Base-by-base conservation (phyloP, 1,139 yeast species). In the Lipomyces yarrowii region DNA sequence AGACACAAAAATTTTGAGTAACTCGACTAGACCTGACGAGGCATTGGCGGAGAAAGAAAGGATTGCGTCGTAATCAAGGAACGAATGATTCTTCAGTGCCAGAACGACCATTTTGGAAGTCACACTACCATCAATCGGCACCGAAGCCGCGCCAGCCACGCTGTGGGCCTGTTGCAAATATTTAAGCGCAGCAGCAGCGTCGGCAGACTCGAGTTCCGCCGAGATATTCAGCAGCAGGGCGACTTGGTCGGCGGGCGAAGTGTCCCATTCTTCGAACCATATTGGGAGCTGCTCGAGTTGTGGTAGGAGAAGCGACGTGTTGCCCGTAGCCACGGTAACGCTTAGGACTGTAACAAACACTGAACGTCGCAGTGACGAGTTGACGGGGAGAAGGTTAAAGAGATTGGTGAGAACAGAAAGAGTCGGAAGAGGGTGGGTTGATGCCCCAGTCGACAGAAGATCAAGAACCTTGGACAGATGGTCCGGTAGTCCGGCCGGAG, bases 251-350 rank as follows among this genome's bases (percentile, higher is more conserved):
- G 70, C 72, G 15, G 74, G 74, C 56, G 72, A 70, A 35, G 74
- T 72, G 42, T 72, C 70, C 83, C 83, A 81, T 64, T 76, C 76
- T 33, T 70, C 69, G 61, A 79, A 73, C 83, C 83, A 81, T 62
- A 73, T 70, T 37, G 77, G 75, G 63, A 80, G 73, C 67, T 77
- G 73, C 64, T 74, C 72, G 60, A 81, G 75, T 72, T 81, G 82
- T 52, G 80, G 74, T 5, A 75, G 74, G 55, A 80, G 72, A 68
- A 77, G 73, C 61, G 74, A 74, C 57, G 75, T 69, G 64, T 78
- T 73, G 61, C 75, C 75, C 37, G 80, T 74, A 55, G 72, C 69
- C 23, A 70, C 73, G 15, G 82, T 77, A 55, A 78, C 73, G 32
- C 77, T 74, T 56, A 81, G 67, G 51, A 81, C 74, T 53, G 76